Evolutionary conservation across 441 rosid genomes (phyloP), one percentile per base, ranked within the genome.

Genomic region (Pelargonium myrrhifolium): DNA sequence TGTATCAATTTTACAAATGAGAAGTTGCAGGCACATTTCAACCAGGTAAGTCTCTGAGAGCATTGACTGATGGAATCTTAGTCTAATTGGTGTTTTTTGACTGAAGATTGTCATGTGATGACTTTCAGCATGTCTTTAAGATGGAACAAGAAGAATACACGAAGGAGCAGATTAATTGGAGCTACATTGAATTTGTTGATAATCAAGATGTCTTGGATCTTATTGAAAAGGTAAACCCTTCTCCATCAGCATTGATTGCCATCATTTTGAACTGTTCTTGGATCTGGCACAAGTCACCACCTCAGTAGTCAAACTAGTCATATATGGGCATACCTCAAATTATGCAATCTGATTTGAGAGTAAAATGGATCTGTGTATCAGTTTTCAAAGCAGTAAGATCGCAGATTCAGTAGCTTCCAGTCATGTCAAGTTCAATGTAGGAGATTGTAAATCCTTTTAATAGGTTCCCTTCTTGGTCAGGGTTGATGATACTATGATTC

Each of bases 61-160:
- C 49, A 68, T 61, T 62, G 53, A 65, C 42, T 49, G 47, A 42
- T 24, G 69, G 40, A 61, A 18, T 53, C 39, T 20, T 55, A 56
- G 35, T 78, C 62, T 39, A 31, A 24, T 62, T 49, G 26, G 43
- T 42, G n/a, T 3, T 47, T 14, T 56, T 47, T 72, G 64, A 69
- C 65, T 69, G 15, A 74, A 72, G 64, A 71, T 59, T 66, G 74
- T 68, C 6, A 68, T 26, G 35, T 55, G 15, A 43, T 72, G 61
- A 67, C 58, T 69, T 81, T 67, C 96, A 92, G 98, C 99, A 95
- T 9, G 97, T 95, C 72, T 95, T 94, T 81, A 95, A 94, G 87
- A 94, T 89, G 98, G 97, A 94, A 78, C 99, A 94, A 76, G 98
- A 94, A 78, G 96, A 94, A 77, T 95, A 95, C 76, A 92, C 97